These are phyloP conservation scores for Fusarium udum DNA, from an alignment of 2,329 filamentous ascomycete genomes.

Conservation along the genomic window DNA sequence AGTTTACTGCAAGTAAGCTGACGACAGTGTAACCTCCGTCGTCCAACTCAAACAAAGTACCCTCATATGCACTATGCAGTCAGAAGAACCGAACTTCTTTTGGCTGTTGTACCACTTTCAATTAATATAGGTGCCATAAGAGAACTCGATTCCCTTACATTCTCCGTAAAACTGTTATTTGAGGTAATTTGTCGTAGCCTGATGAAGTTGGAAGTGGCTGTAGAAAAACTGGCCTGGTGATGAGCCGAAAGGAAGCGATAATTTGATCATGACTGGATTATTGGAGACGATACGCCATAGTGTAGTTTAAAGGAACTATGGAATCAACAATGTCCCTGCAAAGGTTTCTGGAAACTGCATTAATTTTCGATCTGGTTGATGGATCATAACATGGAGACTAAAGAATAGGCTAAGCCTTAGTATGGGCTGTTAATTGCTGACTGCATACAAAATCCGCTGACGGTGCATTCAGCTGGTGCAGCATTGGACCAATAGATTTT, in stretches of 20 bases:
- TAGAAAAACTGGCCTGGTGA: background rate
- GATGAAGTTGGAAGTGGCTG: background rate
- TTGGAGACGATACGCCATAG: background rate
- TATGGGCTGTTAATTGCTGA: background rate
- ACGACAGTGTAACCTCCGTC: too few relatives aligned
- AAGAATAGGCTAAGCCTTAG: background rate
- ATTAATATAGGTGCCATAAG: too few relatives aligned
- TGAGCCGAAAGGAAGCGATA: background rate
- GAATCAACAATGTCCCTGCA: background rate
- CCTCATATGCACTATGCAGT: too few relatives aligned
- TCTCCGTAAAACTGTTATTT: too few relatives aligned
- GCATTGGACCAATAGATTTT: background rate
- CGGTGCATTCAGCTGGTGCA: background rate
- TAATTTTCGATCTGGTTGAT: background rate
- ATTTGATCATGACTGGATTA: background rate
- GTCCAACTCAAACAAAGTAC: too few relatives aligned
- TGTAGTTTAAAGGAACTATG: background rate
- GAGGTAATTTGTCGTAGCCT: too few relatives aligned
- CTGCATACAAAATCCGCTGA: background rate
- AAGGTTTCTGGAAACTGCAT: background rate
- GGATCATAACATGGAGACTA: background rate
- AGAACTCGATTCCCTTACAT: too few relatives aligned
- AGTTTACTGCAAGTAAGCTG: too few relatives aligned
- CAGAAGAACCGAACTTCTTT: too few relatives aligned
- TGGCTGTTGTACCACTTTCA: too few relatives aligned